phyloP scores from a whole-genome alignment of 371 early-diverging fungal genomes.

The Lichtheimia ornata region DNA sequence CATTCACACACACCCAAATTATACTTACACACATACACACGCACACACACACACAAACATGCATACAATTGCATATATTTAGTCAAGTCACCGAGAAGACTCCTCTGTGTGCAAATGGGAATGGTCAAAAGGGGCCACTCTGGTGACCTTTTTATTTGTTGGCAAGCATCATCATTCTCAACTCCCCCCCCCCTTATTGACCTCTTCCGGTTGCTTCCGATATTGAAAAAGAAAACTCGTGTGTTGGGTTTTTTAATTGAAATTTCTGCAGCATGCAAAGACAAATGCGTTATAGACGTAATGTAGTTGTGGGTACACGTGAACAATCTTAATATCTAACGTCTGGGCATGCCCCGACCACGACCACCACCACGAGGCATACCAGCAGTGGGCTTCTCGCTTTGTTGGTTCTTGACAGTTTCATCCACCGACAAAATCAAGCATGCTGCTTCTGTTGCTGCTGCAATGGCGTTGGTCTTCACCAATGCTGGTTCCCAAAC shows the following conservation, averaged over 20 bases:
- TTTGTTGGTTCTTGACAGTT: slow-evolving; percentile 82
- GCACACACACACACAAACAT: no score
- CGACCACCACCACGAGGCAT: slow-evolving; percentile 49
- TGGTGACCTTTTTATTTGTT: no score
- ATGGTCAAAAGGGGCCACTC: no score
- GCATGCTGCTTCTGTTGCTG: slow-evolving; percentile 97
- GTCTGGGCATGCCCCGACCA: slow-evolving; percentile 63
- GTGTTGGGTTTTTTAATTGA: background rate
- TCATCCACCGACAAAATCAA: slow-evolving; percentile 96
- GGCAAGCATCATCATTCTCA: no score
- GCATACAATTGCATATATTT: no score
- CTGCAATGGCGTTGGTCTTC: slow-evolving; percentile 96
- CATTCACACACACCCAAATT: no score
- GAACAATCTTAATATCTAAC: slow-evolving; percentile 32
- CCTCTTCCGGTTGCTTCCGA: slow-evolving; percentile 3
- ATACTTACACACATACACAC: no score
- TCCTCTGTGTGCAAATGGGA: no score
- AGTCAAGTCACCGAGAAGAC: no score
- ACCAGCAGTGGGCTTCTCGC: slow-evolving; percentile 64
- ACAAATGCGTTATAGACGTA: no score
- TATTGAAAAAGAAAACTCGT: background rate
- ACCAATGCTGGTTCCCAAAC: slow-evolving; percentile 99
- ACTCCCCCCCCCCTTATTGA: background rate
- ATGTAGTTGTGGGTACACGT: background rate
- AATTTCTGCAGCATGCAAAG: background rate